Percentiles rank a stretch among this genome's conserved stretches.
These are phyloP conservation scores for Evernia prunastri DNA, from an alignment of 495 filamentous ascomycete genomes.

Conservation along the genomic window DNA sequence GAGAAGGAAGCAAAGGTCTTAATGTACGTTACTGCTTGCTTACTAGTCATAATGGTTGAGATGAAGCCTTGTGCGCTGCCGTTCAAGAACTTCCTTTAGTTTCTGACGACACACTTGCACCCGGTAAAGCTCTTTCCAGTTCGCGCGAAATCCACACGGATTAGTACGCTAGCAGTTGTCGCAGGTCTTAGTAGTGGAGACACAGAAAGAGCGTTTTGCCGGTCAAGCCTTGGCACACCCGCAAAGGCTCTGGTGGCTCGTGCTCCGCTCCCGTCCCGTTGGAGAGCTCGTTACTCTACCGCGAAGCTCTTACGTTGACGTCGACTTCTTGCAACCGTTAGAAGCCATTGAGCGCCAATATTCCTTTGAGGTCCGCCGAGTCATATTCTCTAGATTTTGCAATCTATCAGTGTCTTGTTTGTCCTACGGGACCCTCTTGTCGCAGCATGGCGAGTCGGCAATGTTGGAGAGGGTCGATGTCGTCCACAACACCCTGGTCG, in stretches of 20 bases:
- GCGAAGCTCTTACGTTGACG: slow-evolving; percentile 2
- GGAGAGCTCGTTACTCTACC: neutral
- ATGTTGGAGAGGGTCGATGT: slow-evolving; percentile 11
- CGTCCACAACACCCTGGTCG: neutral
- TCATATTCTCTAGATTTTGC: neutral
- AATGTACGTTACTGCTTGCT: slow-evolving; percentile 25
- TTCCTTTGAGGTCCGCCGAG: neutral
- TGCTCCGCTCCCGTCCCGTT: neutral
- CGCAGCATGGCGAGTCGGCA: slow-evolving; percentile 14
- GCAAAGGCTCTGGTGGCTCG: too few species aligned
- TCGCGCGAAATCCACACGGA: neutral
- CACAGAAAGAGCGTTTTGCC: neutral
- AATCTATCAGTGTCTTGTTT: neutral
- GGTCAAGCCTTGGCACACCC: neutral
- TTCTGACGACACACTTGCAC: neutral
- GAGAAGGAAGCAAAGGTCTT: neutral
- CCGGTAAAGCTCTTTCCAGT: neutral
- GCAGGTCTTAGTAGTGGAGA: too few species aligned
- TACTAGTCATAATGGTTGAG: slow-evolving; percentile 28
- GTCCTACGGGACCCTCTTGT: neutral
- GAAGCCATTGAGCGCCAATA: slow-evolving; percentile 11
- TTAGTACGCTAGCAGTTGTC: neutral
- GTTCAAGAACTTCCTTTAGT: neutral
- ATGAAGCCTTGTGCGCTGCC: neutral
- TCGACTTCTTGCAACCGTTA: slow-evolving; percentile 1